These are phyloP conservation scores for Sporothrix protearum DNA, from an alignment of 2,329 filamentous ascomycete species.

Conservation along the genomic window DNA sequence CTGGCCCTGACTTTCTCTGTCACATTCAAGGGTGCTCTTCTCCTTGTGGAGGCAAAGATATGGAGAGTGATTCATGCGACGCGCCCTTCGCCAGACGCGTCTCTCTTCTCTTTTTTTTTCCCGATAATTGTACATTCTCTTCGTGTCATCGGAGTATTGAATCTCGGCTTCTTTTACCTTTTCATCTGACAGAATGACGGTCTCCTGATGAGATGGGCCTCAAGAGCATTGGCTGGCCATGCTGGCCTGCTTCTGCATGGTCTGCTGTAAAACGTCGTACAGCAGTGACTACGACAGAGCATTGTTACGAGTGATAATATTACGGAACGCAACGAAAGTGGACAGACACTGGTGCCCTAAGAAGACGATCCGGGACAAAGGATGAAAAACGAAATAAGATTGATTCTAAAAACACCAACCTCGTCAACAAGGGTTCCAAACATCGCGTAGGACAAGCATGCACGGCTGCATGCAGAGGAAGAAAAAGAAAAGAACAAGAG, in stretches of 20 bases:
- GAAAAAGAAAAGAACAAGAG: background rate
- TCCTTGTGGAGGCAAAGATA: background rate
- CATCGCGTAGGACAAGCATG: background rate
- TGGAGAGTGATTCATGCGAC: background rate
- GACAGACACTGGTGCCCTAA: background rate
- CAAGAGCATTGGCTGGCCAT: background rate
- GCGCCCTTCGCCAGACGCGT: conserved; percentile 5
- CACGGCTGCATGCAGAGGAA: background rate
- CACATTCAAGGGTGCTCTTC: background rate
- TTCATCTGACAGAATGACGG: background rate
- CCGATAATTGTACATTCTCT: no score
- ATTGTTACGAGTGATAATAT: no score
- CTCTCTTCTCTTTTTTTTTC: background rate
- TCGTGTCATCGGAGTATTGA: background rate
- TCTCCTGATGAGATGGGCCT: background rate
- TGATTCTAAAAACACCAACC: background rate
- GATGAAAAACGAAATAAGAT: background rate
- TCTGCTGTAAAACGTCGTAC: background rate
- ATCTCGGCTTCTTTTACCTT: background rate
- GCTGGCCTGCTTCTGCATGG: background rate
- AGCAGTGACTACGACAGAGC: background rate
- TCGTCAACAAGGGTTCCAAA: background rate
- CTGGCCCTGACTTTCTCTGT: background rate
- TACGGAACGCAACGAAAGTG: no score
- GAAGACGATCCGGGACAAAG: background rate